Base-by-base conservation (phyloP, 1,139 yeast species). In the Hyphopichia pseudoburtonii region DNA sequence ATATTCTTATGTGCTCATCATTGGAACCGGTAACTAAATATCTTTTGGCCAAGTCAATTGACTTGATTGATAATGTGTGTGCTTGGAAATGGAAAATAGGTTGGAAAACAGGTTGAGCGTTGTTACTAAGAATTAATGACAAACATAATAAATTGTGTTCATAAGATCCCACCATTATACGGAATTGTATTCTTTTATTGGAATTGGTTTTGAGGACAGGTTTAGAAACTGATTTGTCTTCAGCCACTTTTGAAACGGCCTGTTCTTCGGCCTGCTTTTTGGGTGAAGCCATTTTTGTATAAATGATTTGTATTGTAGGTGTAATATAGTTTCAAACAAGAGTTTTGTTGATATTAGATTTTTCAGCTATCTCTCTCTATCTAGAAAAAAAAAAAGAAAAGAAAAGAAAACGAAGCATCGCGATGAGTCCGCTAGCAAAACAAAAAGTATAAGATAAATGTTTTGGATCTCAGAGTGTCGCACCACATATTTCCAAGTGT, bases 41-140 rank as follows among this genome's bases (percentile, higher is more conserved):
- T 51, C 97, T 72, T 50, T 80, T 85, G 19, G 95, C 88, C 22
- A 82, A 70, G 45, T 92, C 97, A 46, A 92, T 72, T 34, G 94
- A 76, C 58, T 90, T 82, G 42, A 92, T 87, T 23, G 96, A 86
- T 39, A 88, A 75, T 0, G 95, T 73, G 62, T 92, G 98, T 2
- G 98, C 96, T 50, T 92, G 88, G 62, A 92, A 92, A 60, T 92
- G 97, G 71, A 92, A 92, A 32, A 94, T 80, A 1, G 97, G 96
- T 34, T 88, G 90, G 66, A 94, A 92, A 4, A 86, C 73, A 2
- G 90, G 84, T 14, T 57, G 60, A 30, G 41, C 50, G 33, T 40
- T 44, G 2, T 51, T 47, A 3, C 42, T 47, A 3, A 60, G 50
- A 22, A 68, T 70, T 28, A 88, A 53, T 1, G 97, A 88, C 15